Base-by-base conservation (phyloP, 169 alveolate species). In the Fabrea salina region DNA sequence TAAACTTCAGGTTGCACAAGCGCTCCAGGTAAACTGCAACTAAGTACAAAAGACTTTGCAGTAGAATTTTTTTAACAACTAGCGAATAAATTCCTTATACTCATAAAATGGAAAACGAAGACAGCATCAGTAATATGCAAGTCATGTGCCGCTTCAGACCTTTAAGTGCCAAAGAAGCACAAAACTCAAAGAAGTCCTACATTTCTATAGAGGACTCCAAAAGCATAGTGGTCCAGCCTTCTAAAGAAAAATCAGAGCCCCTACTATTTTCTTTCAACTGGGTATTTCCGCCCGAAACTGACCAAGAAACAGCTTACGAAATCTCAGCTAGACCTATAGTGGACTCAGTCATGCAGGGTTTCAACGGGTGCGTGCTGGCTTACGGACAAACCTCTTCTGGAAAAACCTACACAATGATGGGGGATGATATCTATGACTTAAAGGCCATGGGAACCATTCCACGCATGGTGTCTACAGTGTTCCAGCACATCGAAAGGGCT, bases 341-440 rank as follows among this genome's bases (percentile, higher is more conserved):
- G 13, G 89, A 89, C 61, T 61, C 87, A 33, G 95, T 93, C 1
- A 39, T 95, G 41, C 86, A 86, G 25, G 98, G 98, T 13, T 92
- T 88, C 51, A 91, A 92, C 51, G 96, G 96, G n/a, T 84, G 96
- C 11, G 92, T 95, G 0, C 59, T 95, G 35, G 96, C 97, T 27
- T 93, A 95, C 87, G 98, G 98, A 0, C 93, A 92, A 71, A 93
- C 96, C n/a, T 89, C 93, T 1, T 86, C 96, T 7, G 98, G 98
- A 1, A 92, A 92, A 75, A 92, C 94, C 11, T 82, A 79, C 76
- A 92, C 96, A 19, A 92, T 92, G 93, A 82, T 75, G 40, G 96
- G 95, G n/a, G 85, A 91, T 25, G 75, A 83, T 37, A 83, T 94
- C 5, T 84, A 83, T 4, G 94, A 90, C 75, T 59, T 50, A 22